phyloP scores from a whole-genome alignment of 2,329 filamentous ascomycete genomes.

The Penicillium sp. region DNA sequence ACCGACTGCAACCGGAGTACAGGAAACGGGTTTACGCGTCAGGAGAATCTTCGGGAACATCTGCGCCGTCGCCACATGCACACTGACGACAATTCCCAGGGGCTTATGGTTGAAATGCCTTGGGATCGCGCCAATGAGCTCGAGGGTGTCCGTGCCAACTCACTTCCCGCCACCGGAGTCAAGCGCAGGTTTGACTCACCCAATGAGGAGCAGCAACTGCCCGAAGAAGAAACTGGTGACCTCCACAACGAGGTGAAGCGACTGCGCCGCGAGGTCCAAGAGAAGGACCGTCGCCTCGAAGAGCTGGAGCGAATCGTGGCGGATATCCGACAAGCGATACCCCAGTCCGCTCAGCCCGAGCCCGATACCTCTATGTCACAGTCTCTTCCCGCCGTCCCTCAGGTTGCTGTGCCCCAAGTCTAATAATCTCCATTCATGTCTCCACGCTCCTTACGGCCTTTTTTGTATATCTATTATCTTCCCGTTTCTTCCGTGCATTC shows the following conservation, averaged over 20 bases:
- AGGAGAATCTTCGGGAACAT: constrained; percentile 93
- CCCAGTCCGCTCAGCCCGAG: constrained; percentile 25
- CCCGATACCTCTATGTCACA: constrained; percentile 15
- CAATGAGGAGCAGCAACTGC: constrained; percentile 24
- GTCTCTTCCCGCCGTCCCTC: constrained; percentile 11
- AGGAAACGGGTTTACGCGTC: constrained; percentile 85
- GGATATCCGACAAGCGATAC: constrained; percentile 38
- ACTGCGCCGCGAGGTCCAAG: constrained; percentile 64
- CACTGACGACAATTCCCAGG: constrained; percentile 31
- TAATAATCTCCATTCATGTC: constrained; percentile 1
- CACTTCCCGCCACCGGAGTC: constrained; percentile 29
- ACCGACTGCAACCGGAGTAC: constrained; percentile 83
- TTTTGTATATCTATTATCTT: constrained; percentile 5
- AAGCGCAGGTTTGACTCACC: constrained; percentile 40
- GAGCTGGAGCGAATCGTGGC: constrained; percentile 42
- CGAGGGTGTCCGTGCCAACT: constrained; percentile 30
- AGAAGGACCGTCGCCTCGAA: constrained; percentile 48
- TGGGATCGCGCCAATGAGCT: constrained; percentile 33
- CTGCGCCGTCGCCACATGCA: constrained; percentile 80
- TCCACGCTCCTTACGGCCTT: not conserved
- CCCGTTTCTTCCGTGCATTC: constrained; percentile 30
- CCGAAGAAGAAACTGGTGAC: constrained; percentile 44
- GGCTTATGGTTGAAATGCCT: constrained; percentile 22
- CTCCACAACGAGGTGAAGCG: constrained; percentile 66
- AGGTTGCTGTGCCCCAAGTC: constrained; percentile 18